Evolutionary conservation across 83 land plant species (phyloP).

Genomic region (Thuja plicata): DNA sequence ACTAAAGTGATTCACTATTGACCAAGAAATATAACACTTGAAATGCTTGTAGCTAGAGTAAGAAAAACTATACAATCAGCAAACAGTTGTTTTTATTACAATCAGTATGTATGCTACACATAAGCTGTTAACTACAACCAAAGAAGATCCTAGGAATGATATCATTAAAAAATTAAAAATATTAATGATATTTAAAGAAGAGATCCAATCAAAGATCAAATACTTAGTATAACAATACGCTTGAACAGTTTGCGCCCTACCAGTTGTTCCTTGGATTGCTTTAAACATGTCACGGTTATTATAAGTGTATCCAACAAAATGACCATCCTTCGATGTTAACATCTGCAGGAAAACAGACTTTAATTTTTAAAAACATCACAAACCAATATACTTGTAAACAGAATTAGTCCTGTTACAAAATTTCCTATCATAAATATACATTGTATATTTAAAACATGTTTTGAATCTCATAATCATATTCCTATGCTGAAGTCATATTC

Average conservation of each 20-base stretch:
- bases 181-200: not conserved
- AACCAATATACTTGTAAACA: not conserved
- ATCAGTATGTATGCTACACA: not conserved
- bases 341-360: conserved; percentile 6
- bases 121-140: not conserved
- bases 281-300: conserved; percentile 14
- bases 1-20: not conserved
- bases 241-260: not conserved
- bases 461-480: not conserved
- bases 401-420: not conserved
- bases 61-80: not conserved
- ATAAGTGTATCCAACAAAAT: conserved; percentile 18
- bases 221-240: not conserved
- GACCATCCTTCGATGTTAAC: conserved; percentile 15
- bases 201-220: not conserved
- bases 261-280: conserved; percentile 17
- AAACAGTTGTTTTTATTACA: not conserved
- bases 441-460: not conserved
- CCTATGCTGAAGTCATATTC: not conserved
- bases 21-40: not conserved
- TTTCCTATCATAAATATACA: not conserved
- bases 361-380: not conserved
- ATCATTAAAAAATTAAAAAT: not conserved
- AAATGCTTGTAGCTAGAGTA: not conserved
- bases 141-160: not conserved